Base-by-base conservation (phyloP, 2,329 filamentous ascomycete species). In the Penicillium vulpinum region DNA sequence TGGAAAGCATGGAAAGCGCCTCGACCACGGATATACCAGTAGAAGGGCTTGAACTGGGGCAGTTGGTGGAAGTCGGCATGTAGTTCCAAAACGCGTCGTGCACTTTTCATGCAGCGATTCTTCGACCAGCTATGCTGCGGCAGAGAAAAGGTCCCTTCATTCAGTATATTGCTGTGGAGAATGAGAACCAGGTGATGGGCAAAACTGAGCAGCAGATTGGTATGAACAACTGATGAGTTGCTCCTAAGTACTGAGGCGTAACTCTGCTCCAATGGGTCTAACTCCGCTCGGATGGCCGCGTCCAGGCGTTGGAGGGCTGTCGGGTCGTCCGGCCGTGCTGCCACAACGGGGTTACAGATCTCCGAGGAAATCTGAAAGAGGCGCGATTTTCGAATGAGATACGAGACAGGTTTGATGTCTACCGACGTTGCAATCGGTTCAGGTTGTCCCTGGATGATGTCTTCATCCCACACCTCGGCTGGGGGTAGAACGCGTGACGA, bases 341-440 rank as follows among this genome's bases (percentile, higher is more conserved):
- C 16, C 2, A 48, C 2, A 10, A 9, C 31, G 10, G 28, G 29
- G 22, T n/a, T 26, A 22, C 45, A 48, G 15, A 48, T 48, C 9
- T 48, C 45, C 6, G 45, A 48, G 9, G 45, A 31, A 26, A 48
- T 16, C 4, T 16, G 21, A 36, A 35, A 48, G n/a, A 48, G 31
- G 13, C 45, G 45, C 2, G 35, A 48, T 48, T 48, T 48, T 10
- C 15, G 35, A 6, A 48, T 16, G 5, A 38, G 11, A 24, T 48
- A 48, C 71, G 29, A 31, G 29, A 31, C 29, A 4, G 29, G 29
- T 8, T 13, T 31, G 29, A 31, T 31, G 10, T 9, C 11, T 31
- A 31, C 29, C 11, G 29, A 31, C 2, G 29, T 11, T 31, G 10
- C 29, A 31, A 31, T 31, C 29, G 29, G 29, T 13, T 4, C 29